Percentiles rank a stretch among this genome's conserved stretches.
phyloP scores from a whole-genome alignment of 2,329 filamentous ascomycete genomes.

The Lachnellula cervina region DNA sequence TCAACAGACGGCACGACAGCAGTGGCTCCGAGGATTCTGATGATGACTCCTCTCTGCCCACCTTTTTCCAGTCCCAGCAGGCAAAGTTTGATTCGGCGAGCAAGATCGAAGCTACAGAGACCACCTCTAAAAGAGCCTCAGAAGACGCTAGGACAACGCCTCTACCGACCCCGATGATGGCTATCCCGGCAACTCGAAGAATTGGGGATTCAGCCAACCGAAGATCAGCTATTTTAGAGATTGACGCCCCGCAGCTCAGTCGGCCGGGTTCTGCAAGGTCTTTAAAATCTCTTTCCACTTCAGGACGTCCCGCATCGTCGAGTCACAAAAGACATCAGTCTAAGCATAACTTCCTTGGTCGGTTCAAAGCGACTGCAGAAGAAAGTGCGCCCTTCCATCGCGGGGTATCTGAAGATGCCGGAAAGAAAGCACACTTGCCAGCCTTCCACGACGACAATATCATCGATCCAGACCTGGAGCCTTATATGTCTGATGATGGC shows the following conservation, averaged over 20 bases:
- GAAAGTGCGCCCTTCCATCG: slow-evolving; percentile 86
- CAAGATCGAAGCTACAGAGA: slow-evolving; percentile 38
- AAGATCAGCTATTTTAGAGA: slow-evolving; percentile 85
- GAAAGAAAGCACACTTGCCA: slow-evolving; percentile 64
- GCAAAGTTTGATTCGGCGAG: slow-evolving; percentile 38
- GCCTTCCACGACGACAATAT: slow-evolving; percentile 99
- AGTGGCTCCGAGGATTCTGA: slow-evolving; percentile 84
- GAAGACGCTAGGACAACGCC: slow-evolving; percentile 42
- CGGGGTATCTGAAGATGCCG: slow-evolving; percentile 62
- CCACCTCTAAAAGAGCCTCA: background rate
- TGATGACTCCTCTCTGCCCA: slow-evolving; percentile 65
- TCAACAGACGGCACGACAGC: slow-evolving; percentile 83
- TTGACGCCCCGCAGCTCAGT: slow-evolving; percentile 75
- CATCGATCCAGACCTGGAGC: slow-evolving; percentile 91
- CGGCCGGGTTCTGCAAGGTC: slow-evolving; percentile 94
- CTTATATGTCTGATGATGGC: slow-evolving; percentile 90
- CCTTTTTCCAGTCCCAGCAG: slow-evolving; percentile 53
- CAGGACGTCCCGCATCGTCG: slow-evolving; percentile 67
- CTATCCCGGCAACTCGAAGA: slow-evolving; percentile 60
- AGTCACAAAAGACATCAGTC: slow-evolving; percentile 83
- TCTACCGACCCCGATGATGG: slow-evolving; percentile 66
- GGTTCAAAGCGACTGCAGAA: slow-evolving; percentile 66
- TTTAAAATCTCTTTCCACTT: slow-evolving; percentile 63
- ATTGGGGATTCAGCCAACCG: slow-evolving; percentile 73
- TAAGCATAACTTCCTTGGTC: slow-evolving; percentile 75